Evolutionary conservation across 1,284 basidiomycete genomes (phyloP).

Genomic region (Cutaneotrichosporon sp.): DNA sequence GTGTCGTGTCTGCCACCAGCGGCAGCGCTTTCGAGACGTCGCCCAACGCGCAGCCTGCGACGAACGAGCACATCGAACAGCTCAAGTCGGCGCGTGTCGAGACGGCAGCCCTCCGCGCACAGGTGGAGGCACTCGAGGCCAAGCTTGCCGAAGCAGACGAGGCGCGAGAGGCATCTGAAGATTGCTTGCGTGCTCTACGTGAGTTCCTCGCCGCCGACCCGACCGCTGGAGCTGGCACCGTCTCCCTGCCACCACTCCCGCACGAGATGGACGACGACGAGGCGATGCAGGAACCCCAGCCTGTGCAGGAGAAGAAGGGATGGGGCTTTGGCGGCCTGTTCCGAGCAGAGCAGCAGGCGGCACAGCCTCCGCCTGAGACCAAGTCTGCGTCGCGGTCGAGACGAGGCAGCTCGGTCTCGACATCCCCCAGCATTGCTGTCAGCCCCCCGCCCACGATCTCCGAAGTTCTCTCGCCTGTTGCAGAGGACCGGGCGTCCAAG

Average conservation of each 20-base stretch:
- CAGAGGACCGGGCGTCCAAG: not conserved
- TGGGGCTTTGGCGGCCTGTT: slow-evolving; percentile 9
- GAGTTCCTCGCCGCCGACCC: slow-evolving; percentile 63
- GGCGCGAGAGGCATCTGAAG: slow-evolving; percentile 78
- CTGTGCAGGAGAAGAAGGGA: slow-evolving; percentile 5
- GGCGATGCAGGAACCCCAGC: slow-evolving; percentile 1
- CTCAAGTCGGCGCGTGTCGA: slow-evolving; percentile 3
- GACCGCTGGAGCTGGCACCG: slow-evolving; percentile 16
- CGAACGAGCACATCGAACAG: slow-evolving; percentile 4
- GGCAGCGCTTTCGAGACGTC: slow-evolving; percentile 13
- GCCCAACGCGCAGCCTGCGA: not conserved
- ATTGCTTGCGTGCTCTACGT: slow-evolving; percentile 70
- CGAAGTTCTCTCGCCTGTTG: not conserved
- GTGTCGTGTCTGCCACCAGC: too few relatives aligned
- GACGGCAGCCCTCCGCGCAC: slow-evolving; percentile 53
- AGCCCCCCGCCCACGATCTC: not conserved
- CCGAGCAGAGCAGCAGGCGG: not conserved
- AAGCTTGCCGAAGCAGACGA: slow-evolving; percentile 72
- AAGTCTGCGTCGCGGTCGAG: not conserved
- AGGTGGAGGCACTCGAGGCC: slow-evolving; percentile 57
- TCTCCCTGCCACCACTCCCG: slow-evolving; percentile 56
- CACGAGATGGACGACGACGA: slow-evolving; percentile 54
- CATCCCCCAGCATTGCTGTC: not conserved
- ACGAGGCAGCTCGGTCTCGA: not conserved
- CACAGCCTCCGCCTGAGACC: not conserved